Percentiles rank a stretch among this genome's conserved stretches.
Conservation (phyloP, 164 flowering plant genomes). For the Annona squamosa region DNA sequence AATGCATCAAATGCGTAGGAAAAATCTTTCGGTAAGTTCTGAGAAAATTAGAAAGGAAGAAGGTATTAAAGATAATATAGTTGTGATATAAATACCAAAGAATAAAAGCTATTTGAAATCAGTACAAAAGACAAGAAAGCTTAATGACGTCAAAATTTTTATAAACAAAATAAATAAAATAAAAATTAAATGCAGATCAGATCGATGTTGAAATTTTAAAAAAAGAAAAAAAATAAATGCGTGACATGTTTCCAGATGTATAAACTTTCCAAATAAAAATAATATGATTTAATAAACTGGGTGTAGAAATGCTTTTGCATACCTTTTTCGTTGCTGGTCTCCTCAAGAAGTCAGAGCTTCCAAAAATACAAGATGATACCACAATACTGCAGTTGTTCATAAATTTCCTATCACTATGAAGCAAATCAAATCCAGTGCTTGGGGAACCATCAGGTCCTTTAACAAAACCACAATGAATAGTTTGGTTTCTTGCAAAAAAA, state of each 20-base stretch:
- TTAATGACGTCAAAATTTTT: not conserved
- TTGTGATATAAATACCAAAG: not conserved
- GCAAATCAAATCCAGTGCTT: slow-evolving; percentile 77
- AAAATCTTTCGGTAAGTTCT: not conserved
- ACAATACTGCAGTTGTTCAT: slow-evolving; percentile 64
- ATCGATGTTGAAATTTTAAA: not conserved
- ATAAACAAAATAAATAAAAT: not conserved
- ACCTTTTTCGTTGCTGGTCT: slow-evolving; percentile 75
- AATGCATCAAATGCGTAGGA: not conserved
- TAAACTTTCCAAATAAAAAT: not conserved
- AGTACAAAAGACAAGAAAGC: not conserved
- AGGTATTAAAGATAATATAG: not conserved
- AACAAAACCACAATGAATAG: slow-evolving; percentile 91
- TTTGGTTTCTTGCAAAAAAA: slow-evolving; percentile 63
- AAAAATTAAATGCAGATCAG: not conserved
- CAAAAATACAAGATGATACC: slow-evolving; percentile 96
- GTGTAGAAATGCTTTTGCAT: slow-evolving; percentile 5
- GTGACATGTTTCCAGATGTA: not conserved
- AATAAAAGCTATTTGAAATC: not conserved
- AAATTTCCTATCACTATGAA: slow-evolving; percentile 49
- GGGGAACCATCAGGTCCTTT: slow-evolving; percentile 49
- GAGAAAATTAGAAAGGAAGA: not conserved
- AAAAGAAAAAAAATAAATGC: not conserved
- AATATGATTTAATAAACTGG: not conserved
- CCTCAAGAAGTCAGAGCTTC: slow-evolving; percentile 86